phyloP scores from a whole-genome alignment of 306 rosid genomes.

The Acacia crassicarpa region DNA sequence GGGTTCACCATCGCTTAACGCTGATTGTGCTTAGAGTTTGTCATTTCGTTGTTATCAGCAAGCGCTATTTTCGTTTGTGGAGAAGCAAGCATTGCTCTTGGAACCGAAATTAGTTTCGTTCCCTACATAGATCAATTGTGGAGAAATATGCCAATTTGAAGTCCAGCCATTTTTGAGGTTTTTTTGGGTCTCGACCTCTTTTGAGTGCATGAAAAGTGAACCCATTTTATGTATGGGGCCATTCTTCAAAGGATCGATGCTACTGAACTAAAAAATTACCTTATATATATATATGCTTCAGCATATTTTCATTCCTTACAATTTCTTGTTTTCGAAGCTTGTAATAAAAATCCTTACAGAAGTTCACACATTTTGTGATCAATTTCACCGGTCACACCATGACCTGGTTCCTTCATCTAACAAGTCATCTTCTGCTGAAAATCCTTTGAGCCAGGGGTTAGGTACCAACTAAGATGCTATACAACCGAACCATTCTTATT shows the following conservation, averaged over 20 bases:
- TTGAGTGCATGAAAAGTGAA: too few species aligned
- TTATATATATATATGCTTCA: conserved; percentile 16
- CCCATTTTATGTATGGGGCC: too few species aligned
- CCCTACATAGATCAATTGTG: neutral
- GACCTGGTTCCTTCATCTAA: conserved; percentile 41
- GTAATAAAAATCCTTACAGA: conserved; percentile 31
- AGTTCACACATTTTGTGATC: conserved; percentile 46
- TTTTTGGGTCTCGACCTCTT: neutral
- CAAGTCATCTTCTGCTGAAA: conserved; percentile 84
- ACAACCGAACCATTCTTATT: conserved; percentile 51
- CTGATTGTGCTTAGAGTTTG: neutral
- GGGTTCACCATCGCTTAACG: neutral
- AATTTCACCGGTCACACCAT: conserved; percentile 47
- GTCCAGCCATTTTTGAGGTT: neutral
- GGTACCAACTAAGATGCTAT: conserved; percentile 74
- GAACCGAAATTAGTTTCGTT: neutral
- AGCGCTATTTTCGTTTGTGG: neutral
- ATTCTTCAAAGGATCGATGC: neutral
- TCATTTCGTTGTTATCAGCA: neutral
- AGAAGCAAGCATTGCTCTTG: neutral
- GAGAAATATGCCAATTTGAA: neutral
- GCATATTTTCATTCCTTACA: conserved; percentile 24
- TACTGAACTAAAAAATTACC: neutral
- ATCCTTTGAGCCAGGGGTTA: conserved; percentile 79
- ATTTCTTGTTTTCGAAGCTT: conserved; percentile 13